Evolutionary conservation across 129 eudicot species (phyloP).

Genomic region (Flaveria ramosissima): DNA sequence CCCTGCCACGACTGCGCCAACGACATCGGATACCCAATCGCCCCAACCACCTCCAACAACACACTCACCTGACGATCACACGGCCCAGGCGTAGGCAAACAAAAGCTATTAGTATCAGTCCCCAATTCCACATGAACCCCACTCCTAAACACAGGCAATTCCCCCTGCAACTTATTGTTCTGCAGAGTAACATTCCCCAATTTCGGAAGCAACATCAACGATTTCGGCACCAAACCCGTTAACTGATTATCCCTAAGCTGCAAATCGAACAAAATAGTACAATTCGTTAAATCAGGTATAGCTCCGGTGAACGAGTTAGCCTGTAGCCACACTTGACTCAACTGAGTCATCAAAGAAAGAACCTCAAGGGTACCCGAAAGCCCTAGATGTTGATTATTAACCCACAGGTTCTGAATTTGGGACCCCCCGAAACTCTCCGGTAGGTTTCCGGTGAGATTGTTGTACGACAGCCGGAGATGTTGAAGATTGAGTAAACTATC

Average conservation of each 20-base stretch:
- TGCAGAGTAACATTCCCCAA: constrained; percentile 49
- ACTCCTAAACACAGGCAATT: constrained; percentile 44
- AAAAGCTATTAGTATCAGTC: constrained; percentile 42
- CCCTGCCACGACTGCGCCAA: constrained; percentile 70
- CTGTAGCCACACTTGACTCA: constrained; percentile 63
- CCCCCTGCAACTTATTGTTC: constrained; percentile 68
- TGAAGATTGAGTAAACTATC: constrained; percentile 41
- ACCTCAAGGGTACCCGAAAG: constrained; percentile 57
- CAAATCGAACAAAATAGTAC: constrained; percentile 44
- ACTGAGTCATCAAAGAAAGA: constrained; percentile 41
- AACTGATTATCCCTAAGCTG: constrained; percentile 63
- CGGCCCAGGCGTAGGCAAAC: constrained; percentile 49
- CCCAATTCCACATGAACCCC: constrained; percentile 46
- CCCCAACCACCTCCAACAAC: constrained; percentile 46
- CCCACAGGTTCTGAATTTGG: constrained; percentile 48
- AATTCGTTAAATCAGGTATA: constrained; percentile 58
- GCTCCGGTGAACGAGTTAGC: constrained; percentile 53
- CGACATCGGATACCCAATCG: constrained; percentile 51
- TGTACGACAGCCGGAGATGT: constrained; percentile 53
- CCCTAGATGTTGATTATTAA: constrained; percentile 58
- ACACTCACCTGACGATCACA: constrained; percentile 66
- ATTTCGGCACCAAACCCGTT: constrained; percentile 63
- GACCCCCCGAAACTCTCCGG: constrained; percentile 50
- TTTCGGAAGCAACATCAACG: constrained; percentile 47
- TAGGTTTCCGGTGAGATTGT: constrained; percentile 58